Evolutionary conservation across 108 stramenopile species (phyloP), one percentile per base, ranked within the genome.

Genomic region (Stephanodiscus triporus): DNA sequence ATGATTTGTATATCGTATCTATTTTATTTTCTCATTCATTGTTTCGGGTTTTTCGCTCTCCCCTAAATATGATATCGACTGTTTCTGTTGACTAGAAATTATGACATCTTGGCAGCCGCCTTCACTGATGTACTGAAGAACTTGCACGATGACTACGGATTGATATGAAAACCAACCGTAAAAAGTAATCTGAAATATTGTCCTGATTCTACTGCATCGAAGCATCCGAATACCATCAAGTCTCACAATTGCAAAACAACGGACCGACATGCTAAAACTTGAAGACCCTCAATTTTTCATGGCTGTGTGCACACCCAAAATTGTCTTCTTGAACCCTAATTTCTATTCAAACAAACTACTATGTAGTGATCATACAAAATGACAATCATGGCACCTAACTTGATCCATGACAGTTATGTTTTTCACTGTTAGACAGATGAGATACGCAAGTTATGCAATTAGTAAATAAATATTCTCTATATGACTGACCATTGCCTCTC

Each of bases 41-140:
- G 23, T 16, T 9, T 48, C 14, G 17, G 42, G 20, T 27, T 20
- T 30, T 5, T 26, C 65, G 30, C 10, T 22, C 13, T n/a, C 24
- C 29, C 60, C 43, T 17, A 6, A 45, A 8, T 27, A 13, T 45
- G 20, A 49, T 20, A 20, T 56, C 38, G 20, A 30, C 73, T 20
- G 4, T 70, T 26, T 53, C 6, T 64, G 3, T 8, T 24, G n/a
- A n/a, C 30, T 34, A 84, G 92, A 53, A 95, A 95, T 63, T 93
- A 90, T 65, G 95, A 95, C 53, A 92, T 95, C 43, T 76, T 95
- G 4, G 91, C 91, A 11, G 95, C 92, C 11, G 92, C 87, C 1
- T 93, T 95, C 61, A 81, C 91, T 5, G 95, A 95, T 43, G 84
- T 91, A 14, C 57, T 95, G 58, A 73, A 83, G 64, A 72, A 86